phyloP scores from a whole-genome alignment of 2,329 filamentous ascomycete species.

The Stenocarpella maydis region DNA sequence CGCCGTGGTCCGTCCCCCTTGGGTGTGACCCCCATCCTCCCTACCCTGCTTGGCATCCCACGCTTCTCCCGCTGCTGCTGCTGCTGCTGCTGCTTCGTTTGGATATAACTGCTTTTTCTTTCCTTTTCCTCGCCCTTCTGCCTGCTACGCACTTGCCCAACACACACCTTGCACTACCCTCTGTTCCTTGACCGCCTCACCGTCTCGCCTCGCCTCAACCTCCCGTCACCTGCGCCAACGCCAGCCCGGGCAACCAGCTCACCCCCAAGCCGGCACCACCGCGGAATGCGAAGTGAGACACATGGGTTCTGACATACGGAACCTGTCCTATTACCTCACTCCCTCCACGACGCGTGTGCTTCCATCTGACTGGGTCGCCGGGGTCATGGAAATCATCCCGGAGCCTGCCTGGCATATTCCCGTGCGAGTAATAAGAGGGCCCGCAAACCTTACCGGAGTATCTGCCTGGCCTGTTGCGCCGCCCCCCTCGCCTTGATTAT shows the following conservation, averaged over 20 bases:
- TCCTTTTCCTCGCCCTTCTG: background rate
- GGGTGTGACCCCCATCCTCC: constrained; percentile 24
- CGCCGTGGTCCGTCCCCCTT: background rate
- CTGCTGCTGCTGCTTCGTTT: background rate
- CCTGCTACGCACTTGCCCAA: background rate
- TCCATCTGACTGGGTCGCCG: constrained; percentile 2
- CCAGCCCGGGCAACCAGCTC: constrained; percentile 13
- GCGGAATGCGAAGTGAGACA: constrained; percentile 36
- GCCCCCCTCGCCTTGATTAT: constrained; percentile 9
- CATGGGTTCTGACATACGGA: constrained; percentile 28
- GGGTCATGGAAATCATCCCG: constrained; percentile 20
- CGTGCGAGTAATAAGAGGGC: constrained; percentile 23
- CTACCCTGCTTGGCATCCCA: constrained; percentile 31
- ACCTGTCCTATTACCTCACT: constrained; percentile 23
- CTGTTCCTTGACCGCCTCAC: constrained; percentile 34
- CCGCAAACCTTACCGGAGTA: constrained; percentile 20
- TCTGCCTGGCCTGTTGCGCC: constrained; percentile 21
- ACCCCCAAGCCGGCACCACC: constrained; percentile 24
- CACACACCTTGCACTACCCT: background rate
- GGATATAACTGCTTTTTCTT: background rate
- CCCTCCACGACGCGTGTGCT: background rate
- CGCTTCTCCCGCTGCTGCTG: too few relatives aligned
- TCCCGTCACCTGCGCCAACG: constrained; percentile 33
- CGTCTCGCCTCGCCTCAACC: constrained; percentile 35
- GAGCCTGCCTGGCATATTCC: constrained; percentile 14